Percentiles rank a stretch among this genome's conserved stretches.
phyloP scores from a whole-genome alignment of 2,329 filamentous ascomycete genomes.

The Ophiocordyceps camponoti-saundersi region DNA sequence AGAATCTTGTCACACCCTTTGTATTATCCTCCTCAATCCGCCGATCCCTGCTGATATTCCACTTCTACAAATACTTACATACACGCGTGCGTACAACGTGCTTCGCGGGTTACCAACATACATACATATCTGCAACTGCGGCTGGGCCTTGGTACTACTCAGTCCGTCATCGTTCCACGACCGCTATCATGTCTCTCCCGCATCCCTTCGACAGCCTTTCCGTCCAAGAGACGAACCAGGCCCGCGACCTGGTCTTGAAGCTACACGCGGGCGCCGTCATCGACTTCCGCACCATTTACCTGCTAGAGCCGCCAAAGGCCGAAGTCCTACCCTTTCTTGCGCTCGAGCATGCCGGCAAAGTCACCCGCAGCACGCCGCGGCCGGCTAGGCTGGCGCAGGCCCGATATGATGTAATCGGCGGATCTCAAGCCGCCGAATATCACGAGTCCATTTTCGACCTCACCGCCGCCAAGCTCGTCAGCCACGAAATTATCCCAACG shows the following conservation, averaged over 20 bases:
- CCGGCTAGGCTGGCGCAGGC: slow-evolving; percentile 24
- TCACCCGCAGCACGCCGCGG: slow-evolving; percentile 9
- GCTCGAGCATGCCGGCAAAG: slow-evolving; percentile 17
- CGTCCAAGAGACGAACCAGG: slow-evolving; percentile 13
- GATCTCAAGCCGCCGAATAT: slow-evolving; percentile 8
- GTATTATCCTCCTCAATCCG: not conserved
- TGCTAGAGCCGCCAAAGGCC: slow-evolving; percentile 31
- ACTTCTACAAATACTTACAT: not conserved
- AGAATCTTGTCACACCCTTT: too few species aligned
- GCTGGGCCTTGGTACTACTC: not conserved
- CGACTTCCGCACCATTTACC: slow-evolving; percentile 31
- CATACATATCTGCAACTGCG: not conserved
- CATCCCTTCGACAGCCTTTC: slow-evolving; percentile 16
- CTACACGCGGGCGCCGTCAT: slow-evolving; percentile 12
- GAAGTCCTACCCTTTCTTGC: slow-evolving; percentile 28
- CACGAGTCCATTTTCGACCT: slow-evolving; percentile 20
- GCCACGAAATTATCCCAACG: slow-evolving; percentile 10
- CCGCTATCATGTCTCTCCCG: not conserved
- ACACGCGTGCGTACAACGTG: not conserved
- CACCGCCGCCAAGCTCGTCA: slow-evolving; percentile 6
- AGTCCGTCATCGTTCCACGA: not conserved
- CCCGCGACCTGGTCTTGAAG: slow-evolving; percentile 15
- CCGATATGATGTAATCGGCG: slow-evolving; percentile 18
- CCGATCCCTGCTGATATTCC: not conserved
- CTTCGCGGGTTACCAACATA: not conserved